Percentiles rank a stretch among this genome's conserved stretches.
Evolutionary conservation across 306 rosid genomes (phyloP).

Genomic region (Mimosa bimucronata): DNA sequence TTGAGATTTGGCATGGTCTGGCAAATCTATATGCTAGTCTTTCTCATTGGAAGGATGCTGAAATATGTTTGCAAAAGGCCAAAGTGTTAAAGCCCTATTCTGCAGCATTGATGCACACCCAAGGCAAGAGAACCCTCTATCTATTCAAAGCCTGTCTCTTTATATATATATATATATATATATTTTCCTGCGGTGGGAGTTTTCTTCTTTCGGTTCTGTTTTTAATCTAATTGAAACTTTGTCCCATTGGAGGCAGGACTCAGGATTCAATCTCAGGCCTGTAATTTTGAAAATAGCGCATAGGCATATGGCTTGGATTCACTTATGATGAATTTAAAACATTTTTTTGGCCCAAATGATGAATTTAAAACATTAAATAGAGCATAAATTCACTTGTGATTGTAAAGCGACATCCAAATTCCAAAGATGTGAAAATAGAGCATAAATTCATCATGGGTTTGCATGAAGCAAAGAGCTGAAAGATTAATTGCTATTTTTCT

Average conservation of each 20-base stretch:
- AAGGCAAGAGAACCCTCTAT: conserved; percentile 64
- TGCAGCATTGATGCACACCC: conserved; percentile 61
- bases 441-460: neutral
- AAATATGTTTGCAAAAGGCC: conserved; percentile 88
- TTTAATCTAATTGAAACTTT: conserved; percentile 16
- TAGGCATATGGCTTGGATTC: neutral
- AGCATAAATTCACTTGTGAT: neutral
- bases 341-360: no score
- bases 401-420: neutral
- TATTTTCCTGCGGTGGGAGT: conserved; percentile 10
- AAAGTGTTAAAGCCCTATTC: conserved; percentile 65
- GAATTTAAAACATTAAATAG: neutral
- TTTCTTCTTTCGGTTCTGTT: neutral
- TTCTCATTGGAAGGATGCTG: conserved; percentile 94
- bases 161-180: no score
- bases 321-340: neutral
- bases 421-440: neutral
- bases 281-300: no score
- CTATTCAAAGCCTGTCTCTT: conserved; percentile 21
- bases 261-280: conserved; percentile 18
- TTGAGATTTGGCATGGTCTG: conserved; percentile 94
- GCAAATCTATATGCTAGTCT: conserved; percentile 88
- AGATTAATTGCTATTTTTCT: conserved; percentile 22
- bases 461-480: neutral
- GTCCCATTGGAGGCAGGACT: neutral